Conservation (phyloP, 208 protist species). For the Sergeia podlipaevii region DNA sequence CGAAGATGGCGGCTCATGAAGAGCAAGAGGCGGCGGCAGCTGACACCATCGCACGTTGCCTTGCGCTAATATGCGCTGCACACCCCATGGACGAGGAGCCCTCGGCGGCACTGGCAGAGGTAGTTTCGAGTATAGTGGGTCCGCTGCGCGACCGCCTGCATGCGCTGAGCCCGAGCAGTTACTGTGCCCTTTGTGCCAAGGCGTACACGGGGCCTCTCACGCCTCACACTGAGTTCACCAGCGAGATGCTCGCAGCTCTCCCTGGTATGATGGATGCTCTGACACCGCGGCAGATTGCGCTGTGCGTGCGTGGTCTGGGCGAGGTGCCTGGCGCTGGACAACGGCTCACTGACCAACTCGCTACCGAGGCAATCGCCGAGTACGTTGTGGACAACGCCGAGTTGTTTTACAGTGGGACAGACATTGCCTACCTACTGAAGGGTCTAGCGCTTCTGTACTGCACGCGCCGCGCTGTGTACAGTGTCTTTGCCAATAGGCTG, state of each 20-base stretch:
- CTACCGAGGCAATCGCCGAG: constrained; percentile 52
- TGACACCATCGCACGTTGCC: no score
- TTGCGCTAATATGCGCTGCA: no score
- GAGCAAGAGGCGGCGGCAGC: no score
- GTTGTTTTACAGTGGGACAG: constrained; percentile 53
- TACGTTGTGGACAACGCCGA: constrained; percentile 72
- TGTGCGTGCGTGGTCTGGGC: constrained; percentile 48
- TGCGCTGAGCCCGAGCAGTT: no score
- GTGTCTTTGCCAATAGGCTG: constrained; percentile 51
- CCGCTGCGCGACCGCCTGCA: no score
- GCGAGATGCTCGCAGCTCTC: constrained; percentile 32
- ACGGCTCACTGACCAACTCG: constrained; percentile 69
- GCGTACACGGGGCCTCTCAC: no score
- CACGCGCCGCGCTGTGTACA: constrained; percentile 76
- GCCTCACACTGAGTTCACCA: constrained; percentile 14
- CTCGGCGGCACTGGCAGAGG: no score
- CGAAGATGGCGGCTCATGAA: no score
- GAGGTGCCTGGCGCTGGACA: constrained; percentile 51
- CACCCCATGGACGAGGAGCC: no score
- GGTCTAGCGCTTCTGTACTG: constrained; percentile 76
- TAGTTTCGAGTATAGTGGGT: no score
- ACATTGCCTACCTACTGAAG: constrained; percentile 59
- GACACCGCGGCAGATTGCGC: constrained; percentile 36
- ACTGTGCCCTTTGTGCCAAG: no score
- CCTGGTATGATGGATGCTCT: constrained; percentile 42